These are phyloP conservation scores for Dendrobium nobile DNA, from an alignment of 106 monocot genomes.

Conservation along the genomic window DNA sequence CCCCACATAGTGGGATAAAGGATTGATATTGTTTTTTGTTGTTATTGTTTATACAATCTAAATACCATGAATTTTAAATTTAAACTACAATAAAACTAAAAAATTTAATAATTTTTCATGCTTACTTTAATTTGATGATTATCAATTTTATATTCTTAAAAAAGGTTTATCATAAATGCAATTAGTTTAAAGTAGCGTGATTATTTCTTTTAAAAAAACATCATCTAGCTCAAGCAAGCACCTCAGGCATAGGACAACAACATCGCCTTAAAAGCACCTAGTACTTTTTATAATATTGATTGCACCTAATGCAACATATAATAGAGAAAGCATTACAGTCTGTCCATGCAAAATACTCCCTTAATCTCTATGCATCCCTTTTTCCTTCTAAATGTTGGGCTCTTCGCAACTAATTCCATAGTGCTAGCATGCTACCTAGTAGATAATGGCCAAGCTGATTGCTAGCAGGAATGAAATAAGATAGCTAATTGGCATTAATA, in stretches of 20 bases:
- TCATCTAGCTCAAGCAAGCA: neutral
- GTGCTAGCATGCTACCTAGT: neutral
- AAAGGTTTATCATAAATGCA: no score
- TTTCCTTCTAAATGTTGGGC: neutral
- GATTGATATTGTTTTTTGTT: no score
- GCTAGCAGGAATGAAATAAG: neutral
- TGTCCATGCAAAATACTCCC: neutral
- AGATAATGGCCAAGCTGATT: neutral
- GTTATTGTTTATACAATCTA: no score
- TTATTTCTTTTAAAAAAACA: neutral
- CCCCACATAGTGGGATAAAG: no score
- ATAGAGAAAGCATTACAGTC: neutral
- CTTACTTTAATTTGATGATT: no score
- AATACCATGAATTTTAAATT: no score
- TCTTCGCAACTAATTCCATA: neutral
- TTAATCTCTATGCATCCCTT: neutral
- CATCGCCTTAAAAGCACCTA: neutral
- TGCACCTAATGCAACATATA: neutral
- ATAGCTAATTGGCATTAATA: neutral
- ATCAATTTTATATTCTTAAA: no score
- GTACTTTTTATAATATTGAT: neutral
- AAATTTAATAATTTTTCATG: no score
- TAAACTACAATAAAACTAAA: no score
- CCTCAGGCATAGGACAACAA: neutral
- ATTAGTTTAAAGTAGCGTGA: no score